Conservation (phyloP, 179 eudicot genomes). For the Corrigiola litoralis region DNA sequence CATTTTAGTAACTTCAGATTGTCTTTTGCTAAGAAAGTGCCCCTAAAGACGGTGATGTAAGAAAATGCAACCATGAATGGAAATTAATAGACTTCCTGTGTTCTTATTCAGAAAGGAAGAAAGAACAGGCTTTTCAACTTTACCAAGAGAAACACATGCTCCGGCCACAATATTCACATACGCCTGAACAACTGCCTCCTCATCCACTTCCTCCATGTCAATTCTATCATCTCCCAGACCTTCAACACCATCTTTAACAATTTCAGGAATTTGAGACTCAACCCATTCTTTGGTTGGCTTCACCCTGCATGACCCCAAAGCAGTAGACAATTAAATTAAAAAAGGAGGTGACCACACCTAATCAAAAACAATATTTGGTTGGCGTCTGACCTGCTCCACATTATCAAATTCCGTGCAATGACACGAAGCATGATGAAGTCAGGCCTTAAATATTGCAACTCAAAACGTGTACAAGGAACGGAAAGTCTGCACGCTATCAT, state of each 20-base stretch:
- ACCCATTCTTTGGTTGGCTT: conserved; percentile 84
- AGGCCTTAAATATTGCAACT: conserved; percentile 91
- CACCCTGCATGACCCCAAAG: conserved; percentile 40
- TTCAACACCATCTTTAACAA: conserved; percentile 56
- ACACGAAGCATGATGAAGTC: conserved; percentile 97
- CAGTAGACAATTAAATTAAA: background rate
- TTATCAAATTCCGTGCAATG: conserved; percentile 83
- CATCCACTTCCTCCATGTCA: conserved; percentile 68
- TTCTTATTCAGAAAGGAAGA: background rate
- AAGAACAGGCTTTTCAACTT: conserved; percentile 14
- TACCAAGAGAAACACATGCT: conserved; percentile 93
- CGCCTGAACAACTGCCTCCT: conserved; percentile 83
- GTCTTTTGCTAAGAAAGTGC: no score
- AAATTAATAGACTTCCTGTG: no score
- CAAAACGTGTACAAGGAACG: conserved; percentile 77
- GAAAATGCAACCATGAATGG: no score
- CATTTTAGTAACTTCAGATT: no score
- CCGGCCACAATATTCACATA: conserved; percentile 86
- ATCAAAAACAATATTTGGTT: background rate
- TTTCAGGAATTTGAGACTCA: conserved; percentile 78
- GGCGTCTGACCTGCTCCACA: conserved; percentile 83
- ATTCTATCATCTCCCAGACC: conserved; percentile 52
- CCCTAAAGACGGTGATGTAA: no score
- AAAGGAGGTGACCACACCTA: background rate
- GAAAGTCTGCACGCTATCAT: conserved; percentile 72